phyloP scores from a whole-genome alignment of 441 rosid genomes.

The Flueggea neowawraea region DNA sequence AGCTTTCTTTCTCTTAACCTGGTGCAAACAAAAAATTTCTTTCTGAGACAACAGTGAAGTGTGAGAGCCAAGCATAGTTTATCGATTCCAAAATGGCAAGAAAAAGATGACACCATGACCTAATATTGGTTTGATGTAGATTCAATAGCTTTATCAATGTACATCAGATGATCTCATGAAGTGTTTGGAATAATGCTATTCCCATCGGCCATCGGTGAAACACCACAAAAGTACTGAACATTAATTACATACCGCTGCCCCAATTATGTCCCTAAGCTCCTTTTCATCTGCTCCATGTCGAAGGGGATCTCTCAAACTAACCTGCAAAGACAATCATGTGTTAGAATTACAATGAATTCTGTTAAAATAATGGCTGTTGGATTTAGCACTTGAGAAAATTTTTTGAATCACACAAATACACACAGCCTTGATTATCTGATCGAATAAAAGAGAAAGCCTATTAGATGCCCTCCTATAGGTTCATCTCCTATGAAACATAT shows the following conservation, averaged over 20 bases:
- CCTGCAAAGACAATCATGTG: conserved; percentile 38
- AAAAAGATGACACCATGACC: conserved; percentile 2
- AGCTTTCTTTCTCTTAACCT: conserved; percentile 93
- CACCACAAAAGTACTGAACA: conserved; percentile 6
- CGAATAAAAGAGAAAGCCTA: too few species aligned
- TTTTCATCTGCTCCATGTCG: conserved; percentile 69
- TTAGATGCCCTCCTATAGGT: too few species aligned
- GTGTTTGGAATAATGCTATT: not conserved
- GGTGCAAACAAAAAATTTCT: conserved; percentile 15
- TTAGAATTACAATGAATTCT: too few species aligned
- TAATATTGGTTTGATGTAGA: not conserved
- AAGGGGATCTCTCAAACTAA: conserved; percentile 91
- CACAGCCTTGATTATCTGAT: too few species aligned
- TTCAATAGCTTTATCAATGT: too few species aligned
- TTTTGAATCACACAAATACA: too few species aligned
- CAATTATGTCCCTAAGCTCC: conserved; percentile 71
- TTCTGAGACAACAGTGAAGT: not conserved
- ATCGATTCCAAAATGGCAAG: too few species aligned
- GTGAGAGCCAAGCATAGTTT: not conserved
- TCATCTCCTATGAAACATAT: too few species aligned
- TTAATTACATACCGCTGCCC: conserved; percentile 65
- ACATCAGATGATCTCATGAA: not conserved
- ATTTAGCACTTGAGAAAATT: too few species aligned
- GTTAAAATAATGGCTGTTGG: too few species aligned
- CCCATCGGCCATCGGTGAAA: too few species aligned